Evolutionary conservation across 139 green algal genomes (phyloP).

Genomic region (Ettlia oleoabundans): DNA sequence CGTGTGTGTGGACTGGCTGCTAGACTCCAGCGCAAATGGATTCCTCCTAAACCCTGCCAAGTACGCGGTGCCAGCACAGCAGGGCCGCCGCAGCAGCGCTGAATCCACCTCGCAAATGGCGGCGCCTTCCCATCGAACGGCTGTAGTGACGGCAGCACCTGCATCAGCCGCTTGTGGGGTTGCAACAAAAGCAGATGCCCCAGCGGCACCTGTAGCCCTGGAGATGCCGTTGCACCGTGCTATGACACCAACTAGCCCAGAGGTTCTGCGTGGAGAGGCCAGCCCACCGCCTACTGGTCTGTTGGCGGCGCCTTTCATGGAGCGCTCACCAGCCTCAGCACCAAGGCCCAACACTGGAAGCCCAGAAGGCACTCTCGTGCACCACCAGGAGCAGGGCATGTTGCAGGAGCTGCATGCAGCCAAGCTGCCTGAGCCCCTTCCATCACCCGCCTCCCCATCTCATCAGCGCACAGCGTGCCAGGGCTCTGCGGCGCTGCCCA

Average conservation of each 20-base stretch:
- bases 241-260: background rate
- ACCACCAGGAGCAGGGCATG: background rate
- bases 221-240: background rate
- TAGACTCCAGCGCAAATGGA: background rate
- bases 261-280: no score
- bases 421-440: background rate
- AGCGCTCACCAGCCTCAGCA: no score
- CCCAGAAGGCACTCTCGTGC: background rate
- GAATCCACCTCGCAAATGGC: no score
- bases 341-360: no score
- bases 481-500: no score
- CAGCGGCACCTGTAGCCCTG: background rate
- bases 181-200: background rate
- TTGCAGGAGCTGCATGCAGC: background rate
- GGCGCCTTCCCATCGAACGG: no score
- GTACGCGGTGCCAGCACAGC: background rate
- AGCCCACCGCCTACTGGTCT: no score
- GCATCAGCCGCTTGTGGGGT: background rate
- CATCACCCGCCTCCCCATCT: background rate
- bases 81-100: conserved; percentile 15
- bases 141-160: no score
- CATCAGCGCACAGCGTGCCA: background rate
- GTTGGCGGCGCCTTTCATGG: no score
- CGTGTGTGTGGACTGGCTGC: background rate
- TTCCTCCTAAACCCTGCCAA: background rate